Evolutionary conservation across 1,284 basidiomycete genomes (phyloP), one percentile per base, ranked within the genome.

Genomic region (Amylostereum areolatum): DNA sequence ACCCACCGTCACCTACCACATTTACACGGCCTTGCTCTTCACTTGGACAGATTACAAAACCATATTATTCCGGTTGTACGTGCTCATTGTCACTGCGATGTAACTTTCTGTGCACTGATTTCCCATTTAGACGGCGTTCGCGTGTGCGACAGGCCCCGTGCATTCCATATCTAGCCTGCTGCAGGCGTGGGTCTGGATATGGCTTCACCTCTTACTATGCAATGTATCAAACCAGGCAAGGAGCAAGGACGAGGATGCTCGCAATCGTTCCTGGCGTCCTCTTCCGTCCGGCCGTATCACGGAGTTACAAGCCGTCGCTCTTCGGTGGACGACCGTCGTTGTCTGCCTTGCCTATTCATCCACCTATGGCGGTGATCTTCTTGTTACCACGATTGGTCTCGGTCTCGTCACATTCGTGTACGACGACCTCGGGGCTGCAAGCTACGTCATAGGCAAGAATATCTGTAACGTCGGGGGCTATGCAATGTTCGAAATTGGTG

Each of bases 231-330:
- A 70, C 51, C 68, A 70, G 48, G 59, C 55, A 6, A 46, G 57
- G n/a, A 55, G 55, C 25, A 49, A 48, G 3, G 54, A 59, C 4
- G 68, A 70, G 48, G 68, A 70, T 49, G 53, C 48, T 25, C 31
- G 61, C 8, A 69, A 69, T 53, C 62, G 63, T 45, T 64, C 67
- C 2, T 64, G 66, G 60, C 54, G 68, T 34, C 68, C 68, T 1
- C 54, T 70, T 29, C 67, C 68, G 1, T 52, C 68, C 12, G 56
- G 59, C 7, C 59, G 66, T 28, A 56, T 70, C 30, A 55, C 61
- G 1, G 48, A 56, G 35, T 29, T 42, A 0, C 56, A 61, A 29
- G 62, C 66, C 2, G 30, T 49, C 5, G 46, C 49, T n/a, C 55
- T 70, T 3, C 64, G 68, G 7, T 67, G 65, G 65, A 44, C 44